Conservation (phyloP, 768 basidiomycete species). For the Lyophyllum decastes region DNA sequence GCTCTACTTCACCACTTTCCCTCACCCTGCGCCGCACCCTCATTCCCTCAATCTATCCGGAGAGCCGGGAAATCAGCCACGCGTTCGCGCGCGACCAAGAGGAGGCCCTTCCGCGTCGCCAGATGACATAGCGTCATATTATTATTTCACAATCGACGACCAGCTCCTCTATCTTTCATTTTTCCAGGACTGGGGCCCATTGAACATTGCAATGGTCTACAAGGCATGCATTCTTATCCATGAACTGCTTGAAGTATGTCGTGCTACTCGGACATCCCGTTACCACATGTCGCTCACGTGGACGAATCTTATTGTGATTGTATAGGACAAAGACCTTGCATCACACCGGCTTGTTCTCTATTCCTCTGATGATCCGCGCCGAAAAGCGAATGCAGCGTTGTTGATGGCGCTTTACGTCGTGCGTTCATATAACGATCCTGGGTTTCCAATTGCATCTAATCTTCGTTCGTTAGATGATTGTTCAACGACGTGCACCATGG, state of each 20-base stretch:
- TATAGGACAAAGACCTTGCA: slow-evolving; percentile 72
- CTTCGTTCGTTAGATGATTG: slow-evolving; percentile 74
- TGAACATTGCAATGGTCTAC: slow-evolving; percentile 92
- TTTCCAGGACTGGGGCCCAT: slow-evolving; percentile 93
- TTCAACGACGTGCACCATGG: slow-evolving; percentile 86
- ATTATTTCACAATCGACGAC: slow-evolving; percentile 93
- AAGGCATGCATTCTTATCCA: slow-evolving; percentile 91
- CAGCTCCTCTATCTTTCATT: slow-evolving; percentile 91
- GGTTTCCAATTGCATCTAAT: neutral
- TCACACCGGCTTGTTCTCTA: slow-evolving; percentile 85
- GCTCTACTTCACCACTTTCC: slow-evolving; percentile 89
- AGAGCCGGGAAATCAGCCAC: slow-evolving; percentile 56
- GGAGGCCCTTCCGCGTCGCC: slow-evolving; percentile 65
- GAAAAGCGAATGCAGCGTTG: slow-evolving; percentile 94
- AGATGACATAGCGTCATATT: slow-evolving; percentile 76
- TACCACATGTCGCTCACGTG: slow-evolving; percentile 42
- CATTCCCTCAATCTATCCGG: slow-evolving; percentile 62
- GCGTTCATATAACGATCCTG: slow-evolving; percentile 30
- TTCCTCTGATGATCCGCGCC: slow-evolving; percentile 80
- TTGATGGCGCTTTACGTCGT: slow-evolving; percentile 93
- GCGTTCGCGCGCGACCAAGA: slow-evolving; percentile 59
- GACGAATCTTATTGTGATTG: slow-evolving; percentile 22
- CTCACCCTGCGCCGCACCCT: slow-evolving; percentile 69
- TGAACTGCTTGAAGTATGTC: slow-evolving; percentile 75
- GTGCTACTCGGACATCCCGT: slow-evolving; percentile 19